Percentiles rank a stretch among this genome's conserved stretches.
Conservation (phyloP, 805 yeast genomes). For the Monosporozyma unispora region DNA sequence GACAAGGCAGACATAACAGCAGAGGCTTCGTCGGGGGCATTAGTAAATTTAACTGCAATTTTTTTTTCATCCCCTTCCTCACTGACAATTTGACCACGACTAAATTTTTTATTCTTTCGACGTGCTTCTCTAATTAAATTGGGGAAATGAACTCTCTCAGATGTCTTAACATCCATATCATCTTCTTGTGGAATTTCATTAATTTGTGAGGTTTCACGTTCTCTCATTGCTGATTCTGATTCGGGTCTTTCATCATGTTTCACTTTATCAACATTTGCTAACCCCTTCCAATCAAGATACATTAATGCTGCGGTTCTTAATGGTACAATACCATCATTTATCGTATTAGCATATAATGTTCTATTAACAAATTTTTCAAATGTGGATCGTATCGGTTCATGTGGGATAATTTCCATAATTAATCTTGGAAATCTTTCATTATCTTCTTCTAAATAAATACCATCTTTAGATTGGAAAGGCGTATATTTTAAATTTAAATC, state of each 20-base stretch:
- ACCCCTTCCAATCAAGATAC: constrained; percentile 77
- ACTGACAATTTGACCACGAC: constrained; percentile 19
- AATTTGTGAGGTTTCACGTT: background rate
- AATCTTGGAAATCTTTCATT: constrained; percentile 35
- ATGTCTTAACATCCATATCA: constrained; percentile 19
- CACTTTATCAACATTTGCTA: constrained; percentile 41
- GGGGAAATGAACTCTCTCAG: constrained; percentile 22
- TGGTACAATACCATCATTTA: constrained; percentile 95
- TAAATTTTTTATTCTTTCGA: constrained; percentile 16
- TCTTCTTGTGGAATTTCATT: constrained; percentile 22
- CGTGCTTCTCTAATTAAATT: constrained; percentile 14
- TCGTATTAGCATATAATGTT: constrained; percentile 80
- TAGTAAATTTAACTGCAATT: constrained; percentile 16
- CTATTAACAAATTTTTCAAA: constrained; percentile 58
- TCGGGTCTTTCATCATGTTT: constrained; percentile 9
- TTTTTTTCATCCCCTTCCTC: background rate
- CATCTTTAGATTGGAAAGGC: constrained; percentile 25
- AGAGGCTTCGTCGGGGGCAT: constrained; percentile 62
- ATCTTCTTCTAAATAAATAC: constrained; percentile 13
- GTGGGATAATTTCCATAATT: constrained; percentile 63
- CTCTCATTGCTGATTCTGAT: background rate
- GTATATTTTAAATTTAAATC: constrained; percentile 63
- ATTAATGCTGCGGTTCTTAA: constrained; percentile 79
- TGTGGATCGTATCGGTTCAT: constrained; percentile 52
- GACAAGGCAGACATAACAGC: constrained; percentile 71